Conservation (phyloP, 164 flowering plant genomes). For the Macadamia integrifolia region DNA sequence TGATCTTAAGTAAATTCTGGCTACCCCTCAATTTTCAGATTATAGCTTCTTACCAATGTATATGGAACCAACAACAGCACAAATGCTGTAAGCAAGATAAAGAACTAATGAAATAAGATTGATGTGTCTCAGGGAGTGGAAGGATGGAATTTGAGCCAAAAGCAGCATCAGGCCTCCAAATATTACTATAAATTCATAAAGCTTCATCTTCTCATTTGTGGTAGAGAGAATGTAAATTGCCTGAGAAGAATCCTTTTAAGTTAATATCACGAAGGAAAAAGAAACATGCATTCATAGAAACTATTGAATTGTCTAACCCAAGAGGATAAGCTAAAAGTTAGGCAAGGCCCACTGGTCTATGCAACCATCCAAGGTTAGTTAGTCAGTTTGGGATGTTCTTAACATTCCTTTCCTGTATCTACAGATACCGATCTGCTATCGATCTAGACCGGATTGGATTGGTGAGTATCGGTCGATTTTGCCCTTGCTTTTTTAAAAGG, state of each 20-base stretch:
- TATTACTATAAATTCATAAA: slow-evolving; percentile 64
- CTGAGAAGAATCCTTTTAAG: slow-evolving; percentile 29
- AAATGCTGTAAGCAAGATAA: slow-evolving; percentile 69
- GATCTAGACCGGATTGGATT: too few relatives aligned
- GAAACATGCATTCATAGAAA: neutral
- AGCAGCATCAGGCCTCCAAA: slow-evolving; percentile 72
- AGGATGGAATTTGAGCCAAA: slow-evolving; percentile 89
- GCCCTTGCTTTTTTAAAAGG: too few relatives aligned
- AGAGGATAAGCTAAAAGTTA: too few relatives aligned
- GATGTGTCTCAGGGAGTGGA: slow-evolving; percentile 89
- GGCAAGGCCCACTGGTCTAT: too few relatives aligned
- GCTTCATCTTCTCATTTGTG: slow-evolving; percentile 63
- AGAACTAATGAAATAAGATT: slow-evolving; percentile 69
- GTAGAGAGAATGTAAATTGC: slow-evolving; percentile 52
- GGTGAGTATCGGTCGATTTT: too few relatives aligned
- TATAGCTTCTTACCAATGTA: slow-evolving; percentile 44
- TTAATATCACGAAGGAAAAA: neutral
- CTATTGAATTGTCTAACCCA: neutral
- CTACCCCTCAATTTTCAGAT: neutral
- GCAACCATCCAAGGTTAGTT: too few relatives aligned
- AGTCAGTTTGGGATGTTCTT: too few relatives aligned
- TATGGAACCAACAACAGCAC: slow-evolving; percentile 69
- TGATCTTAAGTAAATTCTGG: neutral
- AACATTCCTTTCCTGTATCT: too few relatives aligned
- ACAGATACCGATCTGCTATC: too few relatives aligned